Evolutionary conservation across 2,329 filamentous ascomycete species (phyloP).

Genomic region (Fusarium begoniae): DNA sequence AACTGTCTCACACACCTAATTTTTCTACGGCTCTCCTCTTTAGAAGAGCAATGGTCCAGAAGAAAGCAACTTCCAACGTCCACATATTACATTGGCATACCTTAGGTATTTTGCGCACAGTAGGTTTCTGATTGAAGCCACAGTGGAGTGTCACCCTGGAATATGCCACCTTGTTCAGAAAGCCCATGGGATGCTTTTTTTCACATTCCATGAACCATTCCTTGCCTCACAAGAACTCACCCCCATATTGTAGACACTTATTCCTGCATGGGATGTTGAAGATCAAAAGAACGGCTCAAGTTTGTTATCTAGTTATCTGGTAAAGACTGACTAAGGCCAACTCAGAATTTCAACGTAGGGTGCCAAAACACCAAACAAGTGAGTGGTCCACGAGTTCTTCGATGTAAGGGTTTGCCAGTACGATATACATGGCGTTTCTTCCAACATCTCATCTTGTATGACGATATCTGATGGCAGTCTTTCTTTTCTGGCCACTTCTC

Average conservation of each 20-base stretch:
- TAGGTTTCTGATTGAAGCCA: background rate
- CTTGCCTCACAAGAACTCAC: background rate
- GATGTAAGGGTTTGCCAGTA: conserved; percentile 12
- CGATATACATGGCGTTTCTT: background rate
- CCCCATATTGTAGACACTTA: background rate
- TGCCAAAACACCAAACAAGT: conserved; percentile 29
- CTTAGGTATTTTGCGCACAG: background rate
- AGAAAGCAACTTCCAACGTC: background rate
- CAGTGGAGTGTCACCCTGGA: background rate
- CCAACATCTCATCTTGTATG: conserved; percentile 16
- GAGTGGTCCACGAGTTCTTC: conserved; percentile 13
- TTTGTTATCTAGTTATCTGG: conserved; percentile 29
- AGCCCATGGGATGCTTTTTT: background rate
- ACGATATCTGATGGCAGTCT: background rate
- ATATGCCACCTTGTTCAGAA: background rate
- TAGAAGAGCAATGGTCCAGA: background rate
- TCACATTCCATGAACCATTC: conserved; percentile 10
- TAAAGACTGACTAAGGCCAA: conserved; percentile 43
- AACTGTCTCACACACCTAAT: background rate
- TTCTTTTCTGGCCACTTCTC: conserved; percentile 15
- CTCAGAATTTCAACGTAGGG: conserved; percentile 22
- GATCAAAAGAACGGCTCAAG: conserved; percentile 39
- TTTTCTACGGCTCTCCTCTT: background rate
- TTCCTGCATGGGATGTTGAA: background rate
- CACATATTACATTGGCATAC: background rate